Evolutionary conservation across 805 yeast species (phyloP).

Genomic region (Isabelozyma rhagii): DNA sequence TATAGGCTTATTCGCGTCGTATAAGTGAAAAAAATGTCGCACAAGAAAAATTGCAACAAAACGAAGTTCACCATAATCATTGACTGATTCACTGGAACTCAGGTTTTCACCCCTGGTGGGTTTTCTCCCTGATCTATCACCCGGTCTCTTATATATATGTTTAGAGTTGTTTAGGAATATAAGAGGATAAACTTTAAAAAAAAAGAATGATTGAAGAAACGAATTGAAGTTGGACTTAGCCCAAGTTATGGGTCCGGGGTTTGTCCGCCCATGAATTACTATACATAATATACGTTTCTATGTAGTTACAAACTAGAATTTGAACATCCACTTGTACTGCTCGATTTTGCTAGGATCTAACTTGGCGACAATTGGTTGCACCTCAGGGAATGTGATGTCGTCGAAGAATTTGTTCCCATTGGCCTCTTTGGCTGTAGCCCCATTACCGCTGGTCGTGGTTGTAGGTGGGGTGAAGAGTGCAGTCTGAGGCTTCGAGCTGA

Average conservation of each 20-base stretch:
- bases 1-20: neutral
- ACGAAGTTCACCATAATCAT: too few species aligned
- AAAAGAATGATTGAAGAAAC: too few species aligned
- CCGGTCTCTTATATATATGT: too few species aligned
- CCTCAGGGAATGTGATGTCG: conserved; percentile 21
- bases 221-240: neutral
- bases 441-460: neutral
- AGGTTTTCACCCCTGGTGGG: too few species aligned
- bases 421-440: neutral
- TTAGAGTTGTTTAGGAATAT: neutral
- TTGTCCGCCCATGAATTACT: neutral
- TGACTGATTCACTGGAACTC: too few species aligned
- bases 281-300: neutral
- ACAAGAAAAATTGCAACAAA: neutral
- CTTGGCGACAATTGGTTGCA: conserved; percentile 11
- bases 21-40: neutral
- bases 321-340: conserved; percentile 22
- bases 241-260: too few species aligned
- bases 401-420: neutral
- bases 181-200: too few species aligned
- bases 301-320: conserved; percentile 13
- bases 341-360: conserved; percentile 25
- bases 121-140: too few species aligned
- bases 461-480: neutral
- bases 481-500: too few species aligned